These are phyloP conservation scores for Fraxinus quadrangulata DNA, from an alignment of 257 asterid genomes.

Conservation along the genomic window DNA sequence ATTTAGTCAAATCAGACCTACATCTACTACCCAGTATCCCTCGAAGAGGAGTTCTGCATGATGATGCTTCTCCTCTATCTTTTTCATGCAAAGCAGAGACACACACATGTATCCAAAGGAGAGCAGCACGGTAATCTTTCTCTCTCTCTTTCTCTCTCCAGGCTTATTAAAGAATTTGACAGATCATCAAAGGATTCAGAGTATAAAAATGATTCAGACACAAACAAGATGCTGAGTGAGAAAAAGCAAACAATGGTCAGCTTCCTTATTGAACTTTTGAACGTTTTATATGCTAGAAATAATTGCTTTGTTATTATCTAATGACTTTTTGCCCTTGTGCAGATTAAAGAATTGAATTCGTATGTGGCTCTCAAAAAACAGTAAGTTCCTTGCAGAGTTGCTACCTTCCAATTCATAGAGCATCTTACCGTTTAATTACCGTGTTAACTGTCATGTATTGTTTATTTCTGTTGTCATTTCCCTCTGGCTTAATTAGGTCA, in stretches of 20 bases:
- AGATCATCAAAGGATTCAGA: conserved; percentile 73
- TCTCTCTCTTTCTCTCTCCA: conserved; percentile 36
- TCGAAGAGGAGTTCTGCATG: neutral
- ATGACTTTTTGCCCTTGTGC: conserved; percentile 40
- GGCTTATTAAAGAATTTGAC: conserved; percentile 92
- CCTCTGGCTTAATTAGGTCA: conserved; percentile 13
- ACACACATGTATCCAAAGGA: conserved; percentile 12
- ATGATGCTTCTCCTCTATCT: neutral
- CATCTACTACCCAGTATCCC: neutral
- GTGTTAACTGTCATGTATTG: conserved; percentile 14
- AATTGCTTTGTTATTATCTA: conserved; percentile 18
- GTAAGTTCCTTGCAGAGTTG: conserved; percentile 49
- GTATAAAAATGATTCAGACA: conserved; percentile 68
- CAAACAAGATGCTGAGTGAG: conserved; percentile 75
- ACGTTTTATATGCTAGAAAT: neutral
- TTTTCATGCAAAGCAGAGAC: conserved; percentile 13
- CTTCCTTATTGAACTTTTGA: neutral
- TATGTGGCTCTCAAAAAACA: conserved; percentile 94
- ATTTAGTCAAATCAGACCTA: neutral
- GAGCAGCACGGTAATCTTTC: conserved; percentile 15
- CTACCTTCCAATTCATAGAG: neutral
- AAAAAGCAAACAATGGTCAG: conserved; percentile 90
- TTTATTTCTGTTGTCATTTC: conserved; percentile 3
- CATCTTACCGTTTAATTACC: conserved; percentile 5
- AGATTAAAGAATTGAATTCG: conserved; percentile 96